Evolutionary conservation across 179 eudicot species (phyloP), one percentile per base, ranked within the genome.

Genomic region (Kewa caespitosa): DNA sequence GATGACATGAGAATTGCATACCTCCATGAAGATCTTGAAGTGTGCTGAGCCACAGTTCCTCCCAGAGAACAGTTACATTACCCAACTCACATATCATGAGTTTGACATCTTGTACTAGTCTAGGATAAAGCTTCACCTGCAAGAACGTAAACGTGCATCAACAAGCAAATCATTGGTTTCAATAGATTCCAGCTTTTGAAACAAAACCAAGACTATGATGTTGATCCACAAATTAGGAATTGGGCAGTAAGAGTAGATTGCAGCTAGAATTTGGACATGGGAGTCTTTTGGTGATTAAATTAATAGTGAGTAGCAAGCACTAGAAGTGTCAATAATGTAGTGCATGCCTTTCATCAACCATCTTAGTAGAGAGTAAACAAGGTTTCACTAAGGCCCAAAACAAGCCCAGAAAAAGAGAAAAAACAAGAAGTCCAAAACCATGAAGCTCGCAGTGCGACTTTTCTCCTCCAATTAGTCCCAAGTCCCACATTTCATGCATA

Each of bases 21-120:
- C 99, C 99, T 91, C 92, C 87, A 83, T 94, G 99, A 82, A 96
- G 97, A 86, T 96, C 98, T 84, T 94, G 99, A 41, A 96, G 90
- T 62, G 99, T 96, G 85, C 99, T 94, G 59, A 96, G 96, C 98
- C 98, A 96, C 74, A 90, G 85, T 80, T 96, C 99, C 83, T 96
- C 99, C 99, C 99, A 94, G 42, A 96, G 97, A 84, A 96, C 96
- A 66, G 99, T 96, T 65, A 96, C 93, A 83, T 91, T 94, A 83
- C 88, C 98, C 74, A 96, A 87, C 84, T 94, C 99, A 82, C 86
- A 81, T 80, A 94, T 90, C 90, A 96, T 89, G 77, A 96, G 97
- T 86, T 90, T 93, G 76, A 89, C 97, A 84, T 94, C 99, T 80
- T 88, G 92, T 52, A 96, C 94, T 80, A 96, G 85, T 76, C 79